Percentiles rank a stretch among this genome's conserved stretches.
Conservation (phyloP, 2,329 filamentous ascomycete genomes). For the Alternaria panax region DNA sequence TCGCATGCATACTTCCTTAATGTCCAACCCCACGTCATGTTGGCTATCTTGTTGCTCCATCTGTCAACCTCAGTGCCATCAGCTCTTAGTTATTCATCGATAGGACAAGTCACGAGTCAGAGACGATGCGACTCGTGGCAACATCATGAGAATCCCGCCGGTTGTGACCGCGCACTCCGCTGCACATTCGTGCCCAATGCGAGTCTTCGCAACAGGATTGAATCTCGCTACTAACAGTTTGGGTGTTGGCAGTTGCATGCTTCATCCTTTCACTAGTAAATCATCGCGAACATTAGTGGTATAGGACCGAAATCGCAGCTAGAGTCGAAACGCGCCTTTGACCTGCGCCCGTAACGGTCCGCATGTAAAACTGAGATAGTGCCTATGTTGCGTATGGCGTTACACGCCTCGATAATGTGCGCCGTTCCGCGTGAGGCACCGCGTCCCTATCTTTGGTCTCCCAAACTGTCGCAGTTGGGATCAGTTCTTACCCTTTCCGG, state of each 20-base stretch:
- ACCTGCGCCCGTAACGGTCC: neutral
- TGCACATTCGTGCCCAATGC: neutral
- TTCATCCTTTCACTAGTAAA: neutral
- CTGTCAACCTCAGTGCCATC: neutral
- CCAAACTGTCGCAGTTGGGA: neutral
- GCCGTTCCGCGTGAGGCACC: neutral
- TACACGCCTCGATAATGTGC: neutral
- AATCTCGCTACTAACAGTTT: neutral
- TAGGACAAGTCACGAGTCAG: neutral
- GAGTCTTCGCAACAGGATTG: neutral
- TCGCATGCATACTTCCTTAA: neutral
- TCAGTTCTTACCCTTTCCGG: too few relatives aligned
- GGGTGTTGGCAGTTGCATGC: neutral
- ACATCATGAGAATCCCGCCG: neutral
- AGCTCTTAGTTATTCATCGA: neutral
- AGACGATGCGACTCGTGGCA: neutral
- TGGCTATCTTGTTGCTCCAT: neutral
- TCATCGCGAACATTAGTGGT: neutral
- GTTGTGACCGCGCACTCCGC: neutral
- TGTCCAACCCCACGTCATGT: neutral
- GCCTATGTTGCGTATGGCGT: neutral
- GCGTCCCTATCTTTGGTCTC: neutral
- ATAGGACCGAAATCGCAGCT: neutral
- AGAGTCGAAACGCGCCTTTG: neutral
- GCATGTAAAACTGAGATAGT: neutral